phyloP scores from a whole-genome alignment of 2,329 filamentous ascomycete genomes.

The Ophiobolus disseminans region DNA sequence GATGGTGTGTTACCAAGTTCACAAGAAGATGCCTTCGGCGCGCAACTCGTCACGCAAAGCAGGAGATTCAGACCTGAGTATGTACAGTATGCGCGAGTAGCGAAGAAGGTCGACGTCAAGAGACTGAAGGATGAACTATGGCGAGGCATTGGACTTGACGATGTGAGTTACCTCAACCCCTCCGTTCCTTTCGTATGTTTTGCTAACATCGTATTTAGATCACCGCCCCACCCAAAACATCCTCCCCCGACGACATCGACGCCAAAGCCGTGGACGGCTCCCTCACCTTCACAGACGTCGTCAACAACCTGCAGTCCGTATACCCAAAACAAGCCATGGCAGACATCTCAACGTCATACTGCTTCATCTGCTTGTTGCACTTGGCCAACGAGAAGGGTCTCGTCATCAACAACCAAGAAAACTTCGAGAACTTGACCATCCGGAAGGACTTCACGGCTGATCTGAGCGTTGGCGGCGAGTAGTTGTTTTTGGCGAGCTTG shows the following conservation, averaged over 20 bases:
- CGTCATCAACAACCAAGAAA: slow-evolving; percentile 70
- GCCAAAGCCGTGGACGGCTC: slow-evolving; percentile 57
- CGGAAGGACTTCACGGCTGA: slow-evolving; percentile 55
- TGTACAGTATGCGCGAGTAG: slow-evolving; percentile 69
- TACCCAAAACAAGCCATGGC: slow-evolving; percentile 87
- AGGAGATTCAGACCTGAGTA: slow-evolving; percentile 68
- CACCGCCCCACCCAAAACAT: slow-evolving; percentile 20
- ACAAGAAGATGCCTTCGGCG: slow-evolving; percentile 65
- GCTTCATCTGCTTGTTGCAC: slow-evolving; percentile 92
- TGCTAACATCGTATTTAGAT: slow-evolving; percentile 26
- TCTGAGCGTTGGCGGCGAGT: slow-evolving; percentile 37
- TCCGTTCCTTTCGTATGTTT: background rate
- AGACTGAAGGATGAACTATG: slow-evolving; percentile 71
- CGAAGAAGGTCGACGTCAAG: slow-evolving; percentile 72
- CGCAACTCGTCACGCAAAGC: slow-evolving; percentile 68
- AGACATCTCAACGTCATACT: slow-evolving; percentile 91
- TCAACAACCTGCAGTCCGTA: slow-evolving; percentile 85
- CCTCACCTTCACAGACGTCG: slow-evolving; percentile 87
- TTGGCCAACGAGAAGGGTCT: slow-evolving; percentile 92
- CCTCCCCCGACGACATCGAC: slow-evolving; percentile 34
- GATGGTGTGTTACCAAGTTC: slow-evolving; percentile 60
- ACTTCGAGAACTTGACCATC: slow-evolving; percentile 58
- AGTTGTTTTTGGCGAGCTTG: background rate
- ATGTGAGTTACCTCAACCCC: slow-evolving; percentile 33
- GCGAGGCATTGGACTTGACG: slow-evolving; percentile 64